phyloP scores from a whole-genome alignment of 768 basidiomycete genomes.

The Lanmaoa pseudosensibilis region DNA sequence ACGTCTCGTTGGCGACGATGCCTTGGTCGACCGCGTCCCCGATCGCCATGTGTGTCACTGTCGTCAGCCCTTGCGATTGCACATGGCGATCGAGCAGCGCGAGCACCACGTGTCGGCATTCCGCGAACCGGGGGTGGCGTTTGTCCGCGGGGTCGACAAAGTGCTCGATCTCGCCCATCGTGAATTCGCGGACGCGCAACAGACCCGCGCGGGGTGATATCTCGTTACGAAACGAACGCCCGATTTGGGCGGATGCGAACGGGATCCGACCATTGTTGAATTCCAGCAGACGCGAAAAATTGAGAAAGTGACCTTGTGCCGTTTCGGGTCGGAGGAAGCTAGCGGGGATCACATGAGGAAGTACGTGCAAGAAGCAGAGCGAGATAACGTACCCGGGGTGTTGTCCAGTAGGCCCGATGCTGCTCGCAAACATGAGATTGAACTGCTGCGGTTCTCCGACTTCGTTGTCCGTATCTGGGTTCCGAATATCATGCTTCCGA shows the following conservation, averaged over 20 bases:
- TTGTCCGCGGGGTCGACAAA: constrained; percentile 96
- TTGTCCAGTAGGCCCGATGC: constrained; percentile 96
- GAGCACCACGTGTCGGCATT: constrained; percentile 74
- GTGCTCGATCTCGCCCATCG: constrained; percentile 99
- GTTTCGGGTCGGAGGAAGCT: constrained; percentile 98
- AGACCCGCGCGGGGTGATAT: constrained; percentile 96
- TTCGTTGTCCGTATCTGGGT: constrained; percentile 91
- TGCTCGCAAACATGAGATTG: constrained; percentile 98
- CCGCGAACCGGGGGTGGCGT: constrained; percentile 77
- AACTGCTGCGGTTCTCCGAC: constrained; percentile 92
- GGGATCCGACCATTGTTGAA: constrained; percentile 98
- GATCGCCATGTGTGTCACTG: constrained; percentile 64
- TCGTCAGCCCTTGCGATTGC: constrained; percentile 74
- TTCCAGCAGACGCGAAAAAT: constrained; percentile 94
- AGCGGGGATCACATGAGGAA: not conserved
- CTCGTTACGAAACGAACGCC: constrained; percentile 95
- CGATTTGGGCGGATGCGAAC: constrained; percentile 97
- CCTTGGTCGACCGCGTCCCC: constrained; percentile 88
- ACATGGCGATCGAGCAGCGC: constrained; percentile 78
- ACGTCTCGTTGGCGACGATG: constrained; percentile 93
- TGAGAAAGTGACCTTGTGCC: constrained; percentile 97
- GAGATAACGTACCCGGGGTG: constrained; percentile 72
- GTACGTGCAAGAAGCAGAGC: rapidly evolving
- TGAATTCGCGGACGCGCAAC: constrained; percentile 96
- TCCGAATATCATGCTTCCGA: constrained; percentile 72